Percentiles rank a stretch among this genome's conserved stretches.
Evolutionary conservation across 2,329 filamentous ascomycete genomes (phyloP).

Genomic region (Penicillium janthinellum): DNA sequence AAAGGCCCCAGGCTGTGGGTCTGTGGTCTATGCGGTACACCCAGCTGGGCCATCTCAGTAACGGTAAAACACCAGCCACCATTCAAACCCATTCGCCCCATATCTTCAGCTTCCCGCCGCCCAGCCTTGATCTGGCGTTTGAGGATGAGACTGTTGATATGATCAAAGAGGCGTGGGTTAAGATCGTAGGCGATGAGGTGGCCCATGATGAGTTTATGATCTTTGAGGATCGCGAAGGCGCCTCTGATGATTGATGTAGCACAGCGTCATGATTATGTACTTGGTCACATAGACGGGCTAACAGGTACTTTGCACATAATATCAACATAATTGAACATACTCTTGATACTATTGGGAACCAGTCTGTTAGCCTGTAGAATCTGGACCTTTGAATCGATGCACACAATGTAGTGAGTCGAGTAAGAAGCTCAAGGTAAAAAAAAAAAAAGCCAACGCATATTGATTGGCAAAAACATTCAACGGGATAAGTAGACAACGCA

Average conservation of each 20-base stretch:
- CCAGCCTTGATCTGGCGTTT: slow-evolving; percentile 69
- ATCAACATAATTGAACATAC: not conserved
- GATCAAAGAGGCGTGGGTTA: slow-evolving; percentile 71
- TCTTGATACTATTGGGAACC: not conserved
- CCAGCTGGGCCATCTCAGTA: slow-evolving; percentile 41
- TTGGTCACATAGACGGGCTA: not conserved
- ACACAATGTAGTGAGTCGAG: not conserved
- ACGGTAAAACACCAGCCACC: slow-evolving; percentile 12
- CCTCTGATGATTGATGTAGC: slow-evolving; percentile 52
- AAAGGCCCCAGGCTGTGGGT: slow-evolving; percentile 37
- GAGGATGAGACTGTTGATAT: slow-evolving; percentile 68
- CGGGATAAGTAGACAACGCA: not conserved
- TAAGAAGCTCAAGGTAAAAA: not conserved
- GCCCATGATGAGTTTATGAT: slow-evolving; percentile 67
- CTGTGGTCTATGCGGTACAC: slow-evolving; percentile 59
- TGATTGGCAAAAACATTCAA: not conserved
- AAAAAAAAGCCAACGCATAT: not conserved
- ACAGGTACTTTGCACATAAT: slow-evolving; percentile 5
- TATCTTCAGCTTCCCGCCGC: slow-evolving; percentile 59
- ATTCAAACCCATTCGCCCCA: slow-evolving; percentile 40
- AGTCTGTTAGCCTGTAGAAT: not conserved
- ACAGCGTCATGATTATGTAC: slow-evolving; percentile 7
- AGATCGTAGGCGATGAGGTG: slow-evolving; percentile 57
- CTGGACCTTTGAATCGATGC: not conserved
- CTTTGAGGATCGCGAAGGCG: slow-evolving; percentile 73